These are phyloP conservation scores for Alternaria angustiovoidea DNA, from an alignment of 2,329 filamentous ascomycete genomes.

Conservation along the genomic window DNA sequence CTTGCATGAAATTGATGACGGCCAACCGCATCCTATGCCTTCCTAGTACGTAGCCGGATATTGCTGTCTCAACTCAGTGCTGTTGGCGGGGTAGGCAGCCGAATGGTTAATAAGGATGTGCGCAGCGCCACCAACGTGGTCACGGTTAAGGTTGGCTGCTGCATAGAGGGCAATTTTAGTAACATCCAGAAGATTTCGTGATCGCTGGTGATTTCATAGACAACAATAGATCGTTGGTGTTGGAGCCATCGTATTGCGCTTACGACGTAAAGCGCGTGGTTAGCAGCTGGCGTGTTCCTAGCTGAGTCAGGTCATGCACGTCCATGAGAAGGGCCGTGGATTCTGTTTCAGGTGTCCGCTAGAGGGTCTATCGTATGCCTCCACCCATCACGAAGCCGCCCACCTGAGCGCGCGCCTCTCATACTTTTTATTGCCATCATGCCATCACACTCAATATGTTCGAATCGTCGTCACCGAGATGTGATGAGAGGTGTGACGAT, in stretches of 20 bases:
- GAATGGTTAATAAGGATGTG: conserved; percentile 14
- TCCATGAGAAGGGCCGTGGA: conserved; percentile 17
- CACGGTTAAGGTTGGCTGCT: conserved; percentile 9
- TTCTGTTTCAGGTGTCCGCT: conserved; percentile 27
- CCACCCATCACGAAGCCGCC: conserved; percentile 22
- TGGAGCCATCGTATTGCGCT: conserved; percentile 11
- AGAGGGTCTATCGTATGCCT: conserved; percentile 17
- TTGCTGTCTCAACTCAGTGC: conserved; percentile 4
- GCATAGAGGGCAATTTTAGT: conserved; percentile 19
- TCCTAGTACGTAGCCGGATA: conserved; percentile 3
- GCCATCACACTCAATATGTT: conserved; percentile 19
- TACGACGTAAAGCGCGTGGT: conserved; percentile 11
- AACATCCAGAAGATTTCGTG: conserved; percentile 7
- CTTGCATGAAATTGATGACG: conserved; percentile 15
- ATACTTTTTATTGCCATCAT: conserved; percentile 23
- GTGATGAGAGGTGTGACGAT: conserved; percentile 32
- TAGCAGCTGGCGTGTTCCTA: conserved; percentile 7
- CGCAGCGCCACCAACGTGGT: conserved; percentile 16
- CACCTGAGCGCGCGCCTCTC: conserved; percentile 34
- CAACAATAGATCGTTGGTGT: conserved; percentile 8
- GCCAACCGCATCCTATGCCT: conserved; percentile 9
- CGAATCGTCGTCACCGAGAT: conserved; percentile 22
- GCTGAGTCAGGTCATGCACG: conserved; percentile 24
- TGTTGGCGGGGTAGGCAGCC: conserved; percentile 14
- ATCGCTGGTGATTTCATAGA: conserved; percentile 6